Conservation (phyloP, 225 moss, liverwort and hornwort species). For the Physcomitrium patens region DNA sequence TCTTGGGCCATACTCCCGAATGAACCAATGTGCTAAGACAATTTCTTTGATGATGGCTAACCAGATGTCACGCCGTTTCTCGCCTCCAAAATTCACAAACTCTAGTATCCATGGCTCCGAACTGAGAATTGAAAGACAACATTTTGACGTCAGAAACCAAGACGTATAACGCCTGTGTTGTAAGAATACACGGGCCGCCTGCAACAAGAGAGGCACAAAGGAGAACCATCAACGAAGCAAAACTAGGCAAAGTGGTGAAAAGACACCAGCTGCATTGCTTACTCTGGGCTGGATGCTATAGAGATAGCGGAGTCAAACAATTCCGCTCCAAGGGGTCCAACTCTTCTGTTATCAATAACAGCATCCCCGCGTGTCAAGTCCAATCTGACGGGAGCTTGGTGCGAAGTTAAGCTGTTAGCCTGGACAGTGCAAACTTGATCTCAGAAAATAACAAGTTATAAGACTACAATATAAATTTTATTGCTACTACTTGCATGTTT, state of each 20-base stretch:
- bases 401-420: constrained; percentile 78
- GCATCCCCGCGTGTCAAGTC: constrained; percentile 55
- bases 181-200: neutral
- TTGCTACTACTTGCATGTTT: neutral
- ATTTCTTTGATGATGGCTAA: constrained; percentile 69
- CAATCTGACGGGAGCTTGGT: constrained; percentile 78
- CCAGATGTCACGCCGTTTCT: constrained; percentile 77
- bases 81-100: constrained; percentile 92
- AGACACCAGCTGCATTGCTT: constrained; percentile 26
- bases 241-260: neutral
- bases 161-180: neutral
- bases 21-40: constrained; percentile 62
- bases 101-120: constrained; percentile 90
- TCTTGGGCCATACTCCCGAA: constrained; percentile 78
- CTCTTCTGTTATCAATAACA: constrained; percentile 57
- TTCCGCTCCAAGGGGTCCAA: constrained; percentile 93
- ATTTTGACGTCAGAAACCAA: constrained; percentile 23
- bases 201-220: neutral
- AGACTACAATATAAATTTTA: neutral
- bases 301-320: constrained; percentile 90
- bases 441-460: constrained; percentile 8
- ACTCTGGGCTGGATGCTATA: constrained; percentile 67
- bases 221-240: neutral
- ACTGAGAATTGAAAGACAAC: constrained; percentile 39
- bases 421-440: constrained; percentile 37